Evolutionary conservation across 148 eudicot genomes (phyloP).

Genomic region (Nepenthes mirabilis): DNA sequence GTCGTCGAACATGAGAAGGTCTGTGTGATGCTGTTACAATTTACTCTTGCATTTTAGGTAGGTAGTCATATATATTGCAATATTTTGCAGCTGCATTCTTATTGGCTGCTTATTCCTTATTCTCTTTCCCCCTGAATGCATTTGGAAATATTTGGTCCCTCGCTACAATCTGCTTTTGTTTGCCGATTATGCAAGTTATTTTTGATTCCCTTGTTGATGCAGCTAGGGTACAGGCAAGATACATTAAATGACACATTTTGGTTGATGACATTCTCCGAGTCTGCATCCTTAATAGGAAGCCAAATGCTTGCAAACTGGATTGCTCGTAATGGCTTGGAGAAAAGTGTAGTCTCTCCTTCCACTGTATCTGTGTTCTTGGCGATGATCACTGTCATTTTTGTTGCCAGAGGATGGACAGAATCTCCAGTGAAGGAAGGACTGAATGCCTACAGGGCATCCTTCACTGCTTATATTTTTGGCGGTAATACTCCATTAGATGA

Average conservation of each 20-base stretch:
- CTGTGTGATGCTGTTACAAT: constrained; percentile 7
- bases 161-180: neutral
- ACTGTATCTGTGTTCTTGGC: constrained; percentile 42
- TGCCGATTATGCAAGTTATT: neutral
- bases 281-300: constrained; percentile 58
- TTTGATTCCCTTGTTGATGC: constrained; percentile 14
- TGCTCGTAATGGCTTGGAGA: constrained; percentile 23
- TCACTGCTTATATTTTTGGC: constrained; percentile 26
- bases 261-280: constrained; percentile 69
- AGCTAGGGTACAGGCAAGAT: constrained; percentile 86
- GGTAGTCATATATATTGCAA: neutral
- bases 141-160: neutral
- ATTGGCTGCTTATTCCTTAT: neutral
- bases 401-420: constrained; percentile 43
- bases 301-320: constrained; percentile 73
- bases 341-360: constrained; percentile 32
- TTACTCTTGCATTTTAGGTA: neutral
- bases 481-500: constrained; percentile 22
- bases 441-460: constrained; percentile 41
- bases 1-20: constrained; percentile 93
- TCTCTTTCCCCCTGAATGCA: neutral
- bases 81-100: neutral
- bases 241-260: constrained; percentile 76
- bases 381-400: constrained; percentile 27
- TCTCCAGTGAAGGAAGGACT: constrained; percentile 25